Percentiles rank a stretch among this genome's conserved stretches.
Evolutionary conservation across 805 yeast species (phyloP).

Genomic region (Wickerhamomyces chaumierensis): DNA sequence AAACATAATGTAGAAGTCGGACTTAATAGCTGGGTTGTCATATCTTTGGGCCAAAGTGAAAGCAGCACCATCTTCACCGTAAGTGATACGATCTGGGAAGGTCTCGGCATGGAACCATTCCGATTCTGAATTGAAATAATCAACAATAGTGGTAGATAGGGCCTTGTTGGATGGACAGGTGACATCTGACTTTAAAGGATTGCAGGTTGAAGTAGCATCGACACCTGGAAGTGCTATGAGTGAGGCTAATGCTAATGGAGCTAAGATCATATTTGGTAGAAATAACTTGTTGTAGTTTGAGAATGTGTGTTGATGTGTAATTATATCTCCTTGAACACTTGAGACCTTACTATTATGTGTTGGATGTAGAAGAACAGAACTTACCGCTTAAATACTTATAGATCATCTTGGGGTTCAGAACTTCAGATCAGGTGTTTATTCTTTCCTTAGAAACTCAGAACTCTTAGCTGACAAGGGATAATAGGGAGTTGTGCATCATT

Average conservation of each 20-base stretch:
- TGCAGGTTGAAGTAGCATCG: slow-evolving; percentile 22
- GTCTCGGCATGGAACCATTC: slow-evolving; percentile 30
- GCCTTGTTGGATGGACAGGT: slow-evolving; percentile 45
- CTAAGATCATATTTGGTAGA: not conserved
- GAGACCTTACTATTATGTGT: too few species aligned
- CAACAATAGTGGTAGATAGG: slow-evolving; percentile 41
- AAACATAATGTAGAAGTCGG: slow-evolving; percentile 79
- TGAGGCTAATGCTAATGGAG: slow-evolving; percentile 1
- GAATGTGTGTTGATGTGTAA: too few species aligned
- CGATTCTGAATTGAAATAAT: slow-evolving; percentile 39
- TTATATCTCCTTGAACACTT: too few species aligned
- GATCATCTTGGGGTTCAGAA: too few species aligned
- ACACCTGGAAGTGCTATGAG: slow-evolving; percentile 1
- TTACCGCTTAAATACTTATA: too few species aligned
- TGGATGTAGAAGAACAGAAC: too few species aligned
- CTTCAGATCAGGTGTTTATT: too few species aligned
- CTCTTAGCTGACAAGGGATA: too few species aligned
- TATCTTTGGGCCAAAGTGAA: slow-evolving; percentile 49
- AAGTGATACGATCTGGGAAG: slow-evolving; percentile 33
- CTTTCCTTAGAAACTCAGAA: not conserved
- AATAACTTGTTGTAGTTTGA: too few species aligned
- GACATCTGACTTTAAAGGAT: slow-evolving; percentile 28
- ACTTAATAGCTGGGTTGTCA: slow-evolving; percentile 70
- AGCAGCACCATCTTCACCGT: slow-evolving; percentile 45
- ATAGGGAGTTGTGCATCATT: too few species aligned